These are phyloP conservation scores for Fusarium stilboides DNA, from an alignment of 2,329 filamentous ascomycete genomes.

Conservation along the genomic window DNA sequence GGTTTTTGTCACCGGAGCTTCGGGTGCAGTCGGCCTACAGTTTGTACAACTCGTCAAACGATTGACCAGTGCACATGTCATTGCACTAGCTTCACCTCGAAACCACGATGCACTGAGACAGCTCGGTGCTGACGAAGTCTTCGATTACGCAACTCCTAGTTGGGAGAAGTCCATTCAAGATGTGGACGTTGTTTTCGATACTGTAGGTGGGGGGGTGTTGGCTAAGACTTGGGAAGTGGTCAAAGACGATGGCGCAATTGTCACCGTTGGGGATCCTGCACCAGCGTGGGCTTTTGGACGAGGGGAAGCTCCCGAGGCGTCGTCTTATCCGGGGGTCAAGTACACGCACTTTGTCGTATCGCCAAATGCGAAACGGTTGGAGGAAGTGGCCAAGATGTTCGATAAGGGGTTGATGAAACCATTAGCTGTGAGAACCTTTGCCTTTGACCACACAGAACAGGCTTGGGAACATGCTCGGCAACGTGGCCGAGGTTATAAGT, in stretches of 20 bases:
- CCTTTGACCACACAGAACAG: constrained; percentile 3
- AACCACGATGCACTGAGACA: constrained; percentile 33
- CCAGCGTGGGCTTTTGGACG: constrained; percentile 52
- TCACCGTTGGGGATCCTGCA: constrained; percentile 56
- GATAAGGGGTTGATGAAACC: constrained; percentile 12
- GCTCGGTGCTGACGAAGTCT: constrained; percentile 44
- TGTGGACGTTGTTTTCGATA: constrained; percentile 26
- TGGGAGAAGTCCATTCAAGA: constrained; percentile 41
- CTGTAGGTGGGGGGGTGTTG: constrained; percentile 31
- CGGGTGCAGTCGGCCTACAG: constrained; percentile 35
- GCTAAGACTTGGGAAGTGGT: constrained; percentile 51
- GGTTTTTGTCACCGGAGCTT: constrained; percentile 20
- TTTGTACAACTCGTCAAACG: constrained; percentile 51
- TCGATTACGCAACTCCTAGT: constrained; percentile 45
- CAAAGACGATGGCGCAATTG: constrained; percentile 50
- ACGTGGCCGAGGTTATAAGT: constrained; percentile 17
- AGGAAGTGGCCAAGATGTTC: neutral
- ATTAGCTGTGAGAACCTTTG: constrained; percentile 3
- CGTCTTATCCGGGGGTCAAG: constrained; percentile 38
- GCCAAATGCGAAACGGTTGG: neutral
- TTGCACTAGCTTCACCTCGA: constrained; percentile 50
- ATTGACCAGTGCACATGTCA: constrained; percentile 42
- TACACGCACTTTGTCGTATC: constrained; percentile 50
- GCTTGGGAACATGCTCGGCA: constrained; percentile 23
- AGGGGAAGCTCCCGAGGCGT: constrained; percentile 37